Conservation (phyloP, 2,329 filamentous ascomycete genomes). For the Phoma sp. region DNA sequence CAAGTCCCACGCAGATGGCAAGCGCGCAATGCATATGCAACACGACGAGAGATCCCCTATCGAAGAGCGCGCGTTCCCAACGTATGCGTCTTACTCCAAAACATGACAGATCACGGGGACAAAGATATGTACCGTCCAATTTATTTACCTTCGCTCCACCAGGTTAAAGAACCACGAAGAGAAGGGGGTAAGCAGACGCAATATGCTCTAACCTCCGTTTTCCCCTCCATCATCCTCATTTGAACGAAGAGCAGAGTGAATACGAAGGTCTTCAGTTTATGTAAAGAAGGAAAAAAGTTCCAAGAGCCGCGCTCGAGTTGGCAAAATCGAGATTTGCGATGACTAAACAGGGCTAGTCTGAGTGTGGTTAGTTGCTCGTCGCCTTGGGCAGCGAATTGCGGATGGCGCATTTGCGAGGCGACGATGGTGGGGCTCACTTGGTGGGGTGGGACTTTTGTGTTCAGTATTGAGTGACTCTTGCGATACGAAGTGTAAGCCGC, state of each 20-base stretch:
- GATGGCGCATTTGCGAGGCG: slow-evolving; percentile 21
- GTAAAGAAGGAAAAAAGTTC: slow-evolving; percentile 38
- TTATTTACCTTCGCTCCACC: slow-evolving; percentile 58
- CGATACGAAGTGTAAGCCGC: background rate
- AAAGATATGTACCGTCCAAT: slow-evolving; percentile 53
- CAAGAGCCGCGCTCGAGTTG: slow-evolving; percentile 29
- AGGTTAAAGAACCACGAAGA: slow-evolving; percentile 51
- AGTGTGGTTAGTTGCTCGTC: slow-evolving; percentile 4
- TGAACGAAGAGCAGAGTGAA: slow-evolving; percentile 71
- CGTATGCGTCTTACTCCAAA: background rate
- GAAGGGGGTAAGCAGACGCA: slow-evolving; percentile 66
- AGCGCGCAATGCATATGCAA: background rate
- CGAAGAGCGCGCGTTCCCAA: background rate
- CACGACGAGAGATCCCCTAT: background rate
- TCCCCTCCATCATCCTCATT: slow-evolving; percentile 71
- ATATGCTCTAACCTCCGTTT: slow-evolving; percentile 67
- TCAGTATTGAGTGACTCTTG: slow-evolving; percentile 11
- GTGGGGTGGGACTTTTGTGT: slow-evolving; percentile 14
- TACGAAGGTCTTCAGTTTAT: slow-evolving; percentile 61
- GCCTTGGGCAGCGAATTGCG: slow-evolving; percentile 23
- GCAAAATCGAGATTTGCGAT: slow-evolving; percentile 31
- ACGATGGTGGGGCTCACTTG: slow-evolving; percentile 14
- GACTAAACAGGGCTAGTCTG: slow-evolving; percentile 34
- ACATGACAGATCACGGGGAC: background rate
- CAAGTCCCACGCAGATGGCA: background rate